Conservation (phyloP, 2,329 filamentous ascomycete genomes). For the Neoscytalidium dimidiatum region DNA sequence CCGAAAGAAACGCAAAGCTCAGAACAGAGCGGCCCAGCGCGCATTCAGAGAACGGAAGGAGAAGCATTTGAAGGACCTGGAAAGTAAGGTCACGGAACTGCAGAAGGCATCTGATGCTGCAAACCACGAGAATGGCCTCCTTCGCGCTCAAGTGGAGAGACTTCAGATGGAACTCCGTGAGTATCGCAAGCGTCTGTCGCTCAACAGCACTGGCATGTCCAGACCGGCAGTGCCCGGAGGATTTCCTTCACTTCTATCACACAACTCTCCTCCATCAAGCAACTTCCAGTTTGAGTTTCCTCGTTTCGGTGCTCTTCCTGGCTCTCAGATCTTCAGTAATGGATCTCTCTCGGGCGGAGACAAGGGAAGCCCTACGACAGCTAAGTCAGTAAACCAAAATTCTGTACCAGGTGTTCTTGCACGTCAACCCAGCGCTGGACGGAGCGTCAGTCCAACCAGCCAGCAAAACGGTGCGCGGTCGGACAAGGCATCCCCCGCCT, state of each 20-base stretch:
- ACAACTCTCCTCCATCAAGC: slow-evolving; percentile 59
- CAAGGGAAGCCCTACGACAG: slow-evolving; percentile 26
- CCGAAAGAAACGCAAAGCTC: slow-evolving; percentile 85
- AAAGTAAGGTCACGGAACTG: slow-evolving; percentile 66
- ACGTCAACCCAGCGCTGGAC: slow-evolving; percentile 36
- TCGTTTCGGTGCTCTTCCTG: slow-evolving; percentile 77
- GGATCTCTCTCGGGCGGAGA: slow-evolving; percentile 36
- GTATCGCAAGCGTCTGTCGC: slow-evolving; percentile 82
- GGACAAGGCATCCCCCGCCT: slow-evolving; percentile 11
- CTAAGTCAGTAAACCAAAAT: not conserved
- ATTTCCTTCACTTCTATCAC: slow-evolving; percentile 47
- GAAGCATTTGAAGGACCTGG: slow-evolving; percentile 82
- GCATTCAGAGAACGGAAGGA: slow-evolving; percentile 95
- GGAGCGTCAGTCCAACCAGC: slow-evolving; percentile 40
- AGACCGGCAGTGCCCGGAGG: slow-evolving; percentile 47
- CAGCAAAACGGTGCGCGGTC: slow-evolving; percentile 21
- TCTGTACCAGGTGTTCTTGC: slow-evolving; percentile 26
- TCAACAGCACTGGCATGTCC: slow-evolving; percentile 53
- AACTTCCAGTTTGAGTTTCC: slow-evolving; percentile 97
- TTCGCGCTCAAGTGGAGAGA: slow-evolving; percentile 86
- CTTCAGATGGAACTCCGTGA: slow-evolving; percentile 83
- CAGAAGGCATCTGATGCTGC: slow-evolving; percentile 82
- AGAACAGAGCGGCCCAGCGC: slow-evolving; percentile 88
- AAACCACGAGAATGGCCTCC: slow-evolving; percentile 80
- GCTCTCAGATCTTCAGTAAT: slow-evolving; percentile 54